Percentiles rank a stretch among this genome's conserved stretches.
Evolutionary conservation across 140 eudicot genomes (phyloP).

Genomic region (Stevia rebaudiana): DNA sequence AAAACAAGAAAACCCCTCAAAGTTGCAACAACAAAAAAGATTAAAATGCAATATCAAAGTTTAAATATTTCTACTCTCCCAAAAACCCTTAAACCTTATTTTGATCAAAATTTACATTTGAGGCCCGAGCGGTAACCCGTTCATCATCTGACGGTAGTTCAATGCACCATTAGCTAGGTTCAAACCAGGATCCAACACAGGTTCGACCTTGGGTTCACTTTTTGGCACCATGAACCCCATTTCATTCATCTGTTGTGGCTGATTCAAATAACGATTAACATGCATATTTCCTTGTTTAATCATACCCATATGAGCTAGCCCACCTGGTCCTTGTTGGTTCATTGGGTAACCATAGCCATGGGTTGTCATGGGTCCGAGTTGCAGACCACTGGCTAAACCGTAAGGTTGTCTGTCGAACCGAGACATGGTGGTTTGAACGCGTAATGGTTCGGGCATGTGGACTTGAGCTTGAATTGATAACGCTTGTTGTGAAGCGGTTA

Average conservation of each 20-base stretch:
- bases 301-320: constrained; percentile 48
- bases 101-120: constrained; percentile 46
- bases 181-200: constrained; percentile 47
- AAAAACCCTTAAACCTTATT: constrained; percentile 3
- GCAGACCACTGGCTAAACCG: constrained; percentile 35
- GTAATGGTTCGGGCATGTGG: constrained; percentile 35
- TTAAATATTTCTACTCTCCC: constrained; percentile 28
- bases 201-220: constrained; percentile 68
- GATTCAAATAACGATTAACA: constrained; percentile 44
- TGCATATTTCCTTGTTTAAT: constrained; percentile 48
- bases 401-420: constrained; percentile 50
- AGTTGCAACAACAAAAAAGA: constrained; percentile 23
- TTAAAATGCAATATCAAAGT: constrained; percentile 11
- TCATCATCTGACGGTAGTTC: constrained; percentile 54
- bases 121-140: constrained; percentile 66
- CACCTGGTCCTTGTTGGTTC: constrained; percentile 38
- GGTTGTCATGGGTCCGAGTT: constrained; percentile 29
- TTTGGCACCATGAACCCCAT: constrained; percentile 61
- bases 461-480: constrained; percentile 34
- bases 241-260: constrained; percentile 40
- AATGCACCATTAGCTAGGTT: constrained; percentile 36
- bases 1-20: constrained; percentile 29
- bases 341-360: constrained; percentile 51
- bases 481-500: constrained; percentile 36
- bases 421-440: constrained; percentile 47